Percentiles rank a stretch among this genome's conserved stretches.
These are phyloP conservation scores for Sporothrix luriei DNA, from an alignment of 2,329 filamentous ascomycete genomes.

Conservation along the genomic window DNA sequence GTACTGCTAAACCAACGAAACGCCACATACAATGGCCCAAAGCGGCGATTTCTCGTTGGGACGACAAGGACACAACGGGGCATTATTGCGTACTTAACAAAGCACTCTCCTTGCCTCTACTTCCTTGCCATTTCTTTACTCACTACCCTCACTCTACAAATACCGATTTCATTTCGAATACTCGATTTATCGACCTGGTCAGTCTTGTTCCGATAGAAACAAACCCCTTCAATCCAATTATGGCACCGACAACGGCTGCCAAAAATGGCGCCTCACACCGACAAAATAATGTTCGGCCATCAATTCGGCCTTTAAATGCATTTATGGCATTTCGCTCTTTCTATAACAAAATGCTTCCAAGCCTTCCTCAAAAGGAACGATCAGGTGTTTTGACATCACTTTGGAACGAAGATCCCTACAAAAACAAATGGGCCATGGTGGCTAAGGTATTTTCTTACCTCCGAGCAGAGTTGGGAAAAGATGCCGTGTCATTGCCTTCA, in stretches of 20 bases:
- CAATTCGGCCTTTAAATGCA: constrained; percentile 1
- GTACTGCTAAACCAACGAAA: neutral
- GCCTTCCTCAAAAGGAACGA: neutral
- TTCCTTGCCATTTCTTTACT: neutral
- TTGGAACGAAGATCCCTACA: constrained; percentile 10
- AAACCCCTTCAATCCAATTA: neutral
- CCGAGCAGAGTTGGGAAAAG: neutral
- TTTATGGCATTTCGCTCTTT: constrained; percentile 10
- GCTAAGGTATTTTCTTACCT: constrained; percentile 1
- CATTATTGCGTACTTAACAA: neutral
- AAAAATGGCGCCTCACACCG: neutral
- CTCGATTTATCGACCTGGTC: too few species aligned
- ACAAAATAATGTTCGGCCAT: neutral
- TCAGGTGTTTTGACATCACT: neutral
- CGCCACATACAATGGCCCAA: neutral
- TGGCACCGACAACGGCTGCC: neutral
- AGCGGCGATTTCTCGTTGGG: neutral
- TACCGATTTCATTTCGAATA: too few species aligned
- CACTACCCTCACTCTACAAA: too few species aligned
- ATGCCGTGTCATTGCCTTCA: neutral
- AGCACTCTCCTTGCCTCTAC: neutral
- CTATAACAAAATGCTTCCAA: neutral
- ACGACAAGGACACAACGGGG: neutral
- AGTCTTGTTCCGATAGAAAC: neutral
- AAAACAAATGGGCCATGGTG: neutral